Conservation (phyloP, 192 early-diverging fungal genomes). For the Gryganskiella cystojenkinii region DNA sequence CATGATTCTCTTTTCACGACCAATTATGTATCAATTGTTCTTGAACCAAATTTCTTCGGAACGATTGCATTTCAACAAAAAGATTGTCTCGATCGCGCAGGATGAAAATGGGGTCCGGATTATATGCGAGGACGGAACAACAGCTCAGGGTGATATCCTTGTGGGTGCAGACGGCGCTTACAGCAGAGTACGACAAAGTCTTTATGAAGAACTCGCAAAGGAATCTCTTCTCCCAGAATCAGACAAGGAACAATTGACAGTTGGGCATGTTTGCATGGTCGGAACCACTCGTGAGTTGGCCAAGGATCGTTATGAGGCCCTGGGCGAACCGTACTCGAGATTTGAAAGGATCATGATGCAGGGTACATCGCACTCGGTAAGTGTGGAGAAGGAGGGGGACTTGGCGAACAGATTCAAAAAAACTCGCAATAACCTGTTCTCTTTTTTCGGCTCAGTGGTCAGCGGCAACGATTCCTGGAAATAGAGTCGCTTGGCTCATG, state of each 20-base stretch:
- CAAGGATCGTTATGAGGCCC: too few relatives aligned
- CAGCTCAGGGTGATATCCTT: constrained; percentile 6
- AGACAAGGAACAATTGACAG: background rate
- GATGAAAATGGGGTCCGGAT: background rate
- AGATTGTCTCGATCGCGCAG: constrained; percentile 1
- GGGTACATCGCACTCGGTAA: too few relatives aligned
- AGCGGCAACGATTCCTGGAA: too few relatives aligned
- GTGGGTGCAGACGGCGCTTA: constrained; percentile 9
- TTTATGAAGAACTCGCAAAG: background rate
- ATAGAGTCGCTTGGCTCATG: too few relatives aligned
- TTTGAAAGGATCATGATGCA: too few relatives aligned
- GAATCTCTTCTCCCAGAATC: background rate
- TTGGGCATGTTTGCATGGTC: background rate
- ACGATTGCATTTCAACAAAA: constrained; percentile 11
- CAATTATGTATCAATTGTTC: background rate
- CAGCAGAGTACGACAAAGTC: background rate
- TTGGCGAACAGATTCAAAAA: too few relatives aligned
- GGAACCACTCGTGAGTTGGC: background rate
- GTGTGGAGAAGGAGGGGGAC: too few relatives aligned
- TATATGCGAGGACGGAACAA: background rate
- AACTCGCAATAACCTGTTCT: too few relatives aligned
- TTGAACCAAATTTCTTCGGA: background rate
- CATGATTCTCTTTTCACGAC: background rate
- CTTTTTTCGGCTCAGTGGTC: too few relatives aligned
- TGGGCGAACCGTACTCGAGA: too few relatives aligned